Evolutionary conservation across 441 rosid species (phyloP).

Genomic region (Euphorbia celastroides): DNA sequence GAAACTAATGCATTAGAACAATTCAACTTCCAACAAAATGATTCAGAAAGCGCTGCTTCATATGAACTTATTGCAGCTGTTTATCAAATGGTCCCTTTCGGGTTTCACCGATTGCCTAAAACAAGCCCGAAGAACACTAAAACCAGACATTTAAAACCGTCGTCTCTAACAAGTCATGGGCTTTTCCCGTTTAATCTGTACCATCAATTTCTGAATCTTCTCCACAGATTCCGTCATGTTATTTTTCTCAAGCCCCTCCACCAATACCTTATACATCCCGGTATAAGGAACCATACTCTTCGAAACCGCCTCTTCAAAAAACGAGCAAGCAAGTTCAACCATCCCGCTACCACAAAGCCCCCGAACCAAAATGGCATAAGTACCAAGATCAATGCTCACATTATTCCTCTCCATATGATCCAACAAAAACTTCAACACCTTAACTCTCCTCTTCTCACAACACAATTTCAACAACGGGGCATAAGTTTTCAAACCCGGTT

Average conservation of each 20-base stretch:
- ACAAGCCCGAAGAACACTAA: too few species aligned
- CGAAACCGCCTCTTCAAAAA: slow-evolving; percentile 51
- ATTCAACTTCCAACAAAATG: too few species aligned
- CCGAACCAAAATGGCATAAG: slow-evolving; percentile 44
- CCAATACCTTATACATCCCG: slow-evolving; percentile 36
- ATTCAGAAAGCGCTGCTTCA: too few species aligned
- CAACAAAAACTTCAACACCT: slow-evolving; percentile 47
- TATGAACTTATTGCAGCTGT: too few species aligned
- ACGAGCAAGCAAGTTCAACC: slow-evolving; percentile 55
- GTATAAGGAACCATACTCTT: slow-evolving; percentile 62
- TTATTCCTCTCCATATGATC: slow-evolving; percentile 62
- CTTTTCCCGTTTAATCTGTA: slow-evolving; percentile 11
- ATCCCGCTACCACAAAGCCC: slow-evolving; percentile 54
- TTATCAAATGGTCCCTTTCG: too few species aligned
- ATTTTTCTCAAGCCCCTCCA: slow-evolving; percentile 46
- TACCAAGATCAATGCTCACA: slow-evolving; percentile 51
- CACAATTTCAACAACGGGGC: slow-evolving; percentile 66
- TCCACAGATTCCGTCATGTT: slow-evolving; percentile 43
- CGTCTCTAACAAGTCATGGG: not conserved
- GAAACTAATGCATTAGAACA: too few species aligned
- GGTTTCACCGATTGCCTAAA: too few species aligned
- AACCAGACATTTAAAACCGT: too few species aligned
- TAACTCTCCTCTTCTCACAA: slow-evolving; percentile 61
- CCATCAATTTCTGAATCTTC: slow-evolving; percentile 38
- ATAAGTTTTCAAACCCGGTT: slow-evolving; percentile 55